phyloP scores from a whole-genome alignment of 768 basidiomycete species.

The Russula dissimulans region DNA sequence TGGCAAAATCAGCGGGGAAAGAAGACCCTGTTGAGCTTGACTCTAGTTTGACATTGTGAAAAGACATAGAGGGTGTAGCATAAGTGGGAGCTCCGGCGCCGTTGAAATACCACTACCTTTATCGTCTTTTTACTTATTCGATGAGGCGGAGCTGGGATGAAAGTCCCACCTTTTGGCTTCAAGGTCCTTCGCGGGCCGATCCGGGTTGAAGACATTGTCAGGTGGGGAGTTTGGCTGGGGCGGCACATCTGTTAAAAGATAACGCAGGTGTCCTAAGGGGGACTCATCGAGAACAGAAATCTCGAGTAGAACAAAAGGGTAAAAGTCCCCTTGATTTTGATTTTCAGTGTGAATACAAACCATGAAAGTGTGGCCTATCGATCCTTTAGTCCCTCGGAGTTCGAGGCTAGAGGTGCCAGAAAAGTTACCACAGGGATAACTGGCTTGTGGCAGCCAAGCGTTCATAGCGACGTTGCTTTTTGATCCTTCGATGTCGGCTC shows the following conservation, averaged over 20 bases:
- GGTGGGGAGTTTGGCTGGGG: constrained; percentile 79
- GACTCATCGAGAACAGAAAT: too few species aligned
- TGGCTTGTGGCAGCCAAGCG: constrained; percentile 76
- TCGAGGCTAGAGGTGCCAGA: constrained; percentile 76
- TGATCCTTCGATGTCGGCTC: constrained; percentile 77
- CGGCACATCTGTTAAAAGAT: constrained; percentile 11
- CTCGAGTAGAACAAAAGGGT: too few species aligned
- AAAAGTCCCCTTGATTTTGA: too few species aligned
- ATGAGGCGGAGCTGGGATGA: constrained; percentile 64
- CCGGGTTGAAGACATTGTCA: constrained; percentile 69
- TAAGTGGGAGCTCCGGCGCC: too few species aligned
- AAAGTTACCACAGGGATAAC: constrained; percentile 75
- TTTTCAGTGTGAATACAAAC: too few species aligned
- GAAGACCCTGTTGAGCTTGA: constrained; percentile 82
- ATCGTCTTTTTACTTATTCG: constrained; percentile 71
- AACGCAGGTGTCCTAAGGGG: too few species aligned
- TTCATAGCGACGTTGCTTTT: constrained; percentile 80
- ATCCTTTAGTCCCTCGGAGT: constrained; percentile 50
- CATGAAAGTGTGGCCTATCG: too few species aligned
- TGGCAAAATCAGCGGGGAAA: constrained; percentile 47
- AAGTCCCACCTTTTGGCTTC: constrained; percentile 63
- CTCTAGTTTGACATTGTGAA: constrained; percentile 82
- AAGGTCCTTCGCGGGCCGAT: constrained; percentile 60
- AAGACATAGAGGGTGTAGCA: constrained; percentile 33
- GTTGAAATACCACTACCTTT: constrained; percentile 77